phyloP scores from a whole-genome alignment of 148 eudicot genomes.

The Silene uniflora region DNA sequence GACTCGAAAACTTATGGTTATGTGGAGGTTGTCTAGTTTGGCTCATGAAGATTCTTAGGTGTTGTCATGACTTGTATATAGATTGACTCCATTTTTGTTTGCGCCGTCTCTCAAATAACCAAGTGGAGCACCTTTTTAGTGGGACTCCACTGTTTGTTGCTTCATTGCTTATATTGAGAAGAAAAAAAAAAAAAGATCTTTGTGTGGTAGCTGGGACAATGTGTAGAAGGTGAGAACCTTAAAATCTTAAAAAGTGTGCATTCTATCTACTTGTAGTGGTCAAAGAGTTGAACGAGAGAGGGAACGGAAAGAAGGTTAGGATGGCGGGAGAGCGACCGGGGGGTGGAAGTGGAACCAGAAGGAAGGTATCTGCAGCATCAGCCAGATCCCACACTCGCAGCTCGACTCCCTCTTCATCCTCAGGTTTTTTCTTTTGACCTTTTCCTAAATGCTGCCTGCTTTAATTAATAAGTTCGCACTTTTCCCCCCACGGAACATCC shows the following conservation, averaged over 20 bases:
- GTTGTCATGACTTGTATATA: background rate
- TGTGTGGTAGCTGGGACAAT: background rate
- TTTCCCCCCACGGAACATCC: too few species aligned
- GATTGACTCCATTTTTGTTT: background rate
- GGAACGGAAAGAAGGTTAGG: background rate
- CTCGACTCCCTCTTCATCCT: slow-evolving; percentile 33
- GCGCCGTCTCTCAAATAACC: background rate
- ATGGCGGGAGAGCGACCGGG: slow-evolving; percentile 16
- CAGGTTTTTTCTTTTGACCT: slow-evolving; percentile 1
- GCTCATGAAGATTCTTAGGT: background rate
- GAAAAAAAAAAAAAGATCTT: background rate
- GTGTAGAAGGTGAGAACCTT: background rate
- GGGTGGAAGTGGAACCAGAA: slow-evolving; percentile 16
- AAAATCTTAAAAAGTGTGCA: background rate
- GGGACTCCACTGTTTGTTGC: background rate
- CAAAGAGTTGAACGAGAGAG: too few species aligned
- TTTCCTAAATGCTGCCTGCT: background rate
- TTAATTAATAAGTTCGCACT: background rate
- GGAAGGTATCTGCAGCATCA: slow-evolving; percentile 57
- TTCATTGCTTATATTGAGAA: background rate
- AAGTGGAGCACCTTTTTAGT: background rate
- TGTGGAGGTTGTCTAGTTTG: background rate
- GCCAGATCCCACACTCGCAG: slow-evolving; percentile 66
- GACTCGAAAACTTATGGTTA: background rate
- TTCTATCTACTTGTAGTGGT: background rate